Percentiles rank a stretch among this genome's conserved stretches.
phyloP scores from a whole-genome alignment of 106 monocot species.

The Acorus gramineus region DNA sequence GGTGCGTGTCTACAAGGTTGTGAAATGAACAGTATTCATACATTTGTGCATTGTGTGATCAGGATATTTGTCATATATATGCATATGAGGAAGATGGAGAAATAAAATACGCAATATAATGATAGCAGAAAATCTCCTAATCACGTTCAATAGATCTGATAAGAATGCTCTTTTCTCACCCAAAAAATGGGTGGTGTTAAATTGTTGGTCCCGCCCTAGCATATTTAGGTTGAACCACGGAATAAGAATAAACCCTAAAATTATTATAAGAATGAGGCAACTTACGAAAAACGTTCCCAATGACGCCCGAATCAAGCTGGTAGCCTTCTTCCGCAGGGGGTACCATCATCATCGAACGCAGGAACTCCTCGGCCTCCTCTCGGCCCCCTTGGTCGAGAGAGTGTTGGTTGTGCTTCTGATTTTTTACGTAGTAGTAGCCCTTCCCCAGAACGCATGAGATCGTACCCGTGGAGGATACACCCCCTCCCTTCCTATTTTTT shows the following conservation, averaged over 20 bases:
- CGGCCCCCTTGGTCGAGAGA: background rate
- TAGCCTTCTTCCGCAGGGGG: slow-evolving; percentile 21
- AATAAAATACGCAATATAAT: no score
- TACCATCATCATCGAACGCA: slow-evolving; percentile 44
- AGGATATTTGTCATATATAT: no score
- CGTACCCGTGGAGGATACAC: slow-evolving; percentile 40
- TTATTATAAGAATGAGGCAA: background rate
- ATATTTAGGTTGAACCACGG: background rate
- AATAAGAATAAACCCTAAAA: background rate
- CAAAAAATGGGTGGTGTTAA: background rate
- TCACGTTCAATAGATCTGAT: no score
- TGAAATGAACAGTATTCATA: no score
- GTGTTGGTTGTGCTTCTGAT: background rate
- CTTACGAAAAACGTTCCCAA: slow-evolving; percentile 75
- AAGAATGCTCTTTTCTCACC: no score
- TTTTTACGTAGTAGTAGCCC: slow-evolving; percentile 16
- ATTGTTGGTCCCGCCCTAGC: background rate
- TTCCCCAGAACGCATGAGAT: slow-evolving; percentile 68
- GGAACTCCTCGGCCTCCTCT: slow-evolving; percentile 66
- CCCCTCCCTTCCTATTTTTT: background rate
- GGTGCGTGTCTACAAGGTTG: no score
- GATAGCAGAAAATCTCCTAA: no score
- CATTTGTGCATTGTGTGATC: no score
- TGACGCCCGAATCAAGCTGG: slow-evolving; percentile 53
- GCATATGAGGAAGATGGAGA: no score